Percentiles rank a stretch among this genome's conserved stretches.
Conservation (phyloP, 768 basidiomycete genomes). For the Kockovaella imperatae region DNA sequence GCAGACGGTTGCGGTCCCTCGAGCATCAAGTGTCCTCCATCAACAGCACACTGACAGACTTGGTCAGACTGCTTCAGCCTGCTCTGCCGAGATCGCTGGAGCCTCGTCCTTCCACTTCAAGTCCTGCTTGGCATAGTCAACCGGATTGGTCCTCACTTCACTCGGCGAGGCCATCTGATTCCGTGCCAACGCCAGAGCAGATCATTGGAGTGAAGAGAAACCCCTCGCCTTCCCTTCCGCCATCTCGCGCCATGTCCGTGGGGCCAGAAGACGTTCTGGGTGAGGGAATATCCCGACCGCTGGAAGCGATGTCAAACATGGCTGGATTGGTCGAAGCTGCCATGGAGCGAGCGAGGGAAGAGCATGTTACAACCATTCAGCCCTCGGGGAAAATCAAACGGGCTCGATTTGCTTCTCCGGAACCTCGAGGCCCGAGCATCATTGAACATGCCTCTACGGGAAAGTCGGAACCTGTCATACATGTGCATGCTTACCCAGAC, state of each 20-base stretch:
- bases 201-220: no score
- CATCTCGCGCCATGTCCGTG: slow-evolving; percentile 49
- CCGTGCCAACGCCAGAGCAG: no score
- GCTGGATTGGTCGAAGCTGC: slow-evolving; percentile 44
- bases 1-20: slow-evolving; percentile 80
- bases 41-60: slow-evolving; percentile 68
- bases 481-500: slow-evolving; percentile 63
- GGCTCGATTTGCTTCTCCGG: slow-evolving; percentile 17
- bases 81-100: no score
- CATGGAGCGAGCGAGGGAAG: slow-evolving; percentile 39
- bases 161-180: no score
- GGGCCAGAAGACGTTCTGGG: slow-evolving; percentile 61
- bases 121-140: no score
- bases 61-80: no score
- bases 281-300: slow-evolving; percentile 46
- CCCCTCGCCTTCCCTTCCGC: slow-evolving; percentile 38
- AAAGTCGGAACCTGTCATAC: slow-evolving; percentile 19
- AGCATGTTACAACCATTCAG: slow-evolving; percentile 8
- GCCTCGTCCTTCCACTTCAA: not conserved
- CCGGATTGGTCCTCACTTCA: no score
- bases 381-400: slow-evolving; percentile 23
- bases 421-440: slow-evolving; percentile 19
- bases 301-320: slow-evolving; percentile 41
- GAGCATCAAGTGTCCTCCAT: slow-evolving; percentile 78
- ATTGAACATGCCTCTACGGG: slow-evolving; percentile 25